Evolutionary conservation across 345 rosid genomes (phyloP), one percentile per base, ranked within the genome.

Genomic region (Viola odorata): DNA sequence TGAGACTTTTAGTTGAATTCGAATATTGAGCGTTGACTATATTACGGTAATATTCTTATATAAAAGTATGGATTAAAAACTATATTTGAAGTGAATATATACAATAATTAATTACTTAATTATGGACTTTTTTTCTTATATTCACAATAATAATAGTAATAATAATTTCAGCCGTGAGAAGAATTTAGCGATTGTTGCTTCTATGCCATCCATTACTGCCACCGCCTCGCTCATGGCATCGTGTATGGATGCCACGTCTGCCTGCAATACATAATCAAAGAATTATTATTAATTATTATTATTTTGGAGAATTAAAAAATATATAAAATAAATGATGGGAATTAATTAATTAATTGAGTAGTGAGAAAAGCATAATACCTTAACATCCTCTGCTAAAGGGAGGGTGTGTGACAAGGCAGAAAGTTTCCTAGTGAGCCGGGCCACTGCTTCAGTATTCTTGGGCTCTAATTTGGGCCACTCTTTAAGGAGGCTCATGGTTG

Each of bases 371-470:
- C 6, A 4, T 5, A 6, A 39, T 60, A 91, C 91, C 90, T 71
- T 71, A 42, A 78, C 86, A 23, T 74, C 85, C 3, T 86, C 79
- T 4, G 51, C 39, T 12, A 81, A 64, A 8, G 96, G 88, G 39
- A 83, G 62, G 32, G 73, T 70, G 37, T 74, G 36, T 8, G 84
- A 77, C 5, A 84, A 39, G 51, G 85, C 95, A 3, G 76, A 74
- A 37, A 91, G 84, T 75, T 86, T 91, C 58, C 87, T 75, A 6
- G 75, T 66, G 55, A 88, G 50, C 57, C 88, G 77, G 71, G 85
- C 67, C 6, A 83, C 69, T 5, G 91, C 89, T 73, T 83, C 95
- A 12, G 10, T 55, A 50, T 80, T 85, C 68, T 77, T 85, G 0
- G 64, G 60, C 50, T 81, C 91, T 45, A 84, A 5, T 37, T 81